A percentile compares a stretch with the other conserved stretches of the same genome.
Conservation (phyloP, 768 basidiomycete species). For the Austroboletus eburneus region DNA sequence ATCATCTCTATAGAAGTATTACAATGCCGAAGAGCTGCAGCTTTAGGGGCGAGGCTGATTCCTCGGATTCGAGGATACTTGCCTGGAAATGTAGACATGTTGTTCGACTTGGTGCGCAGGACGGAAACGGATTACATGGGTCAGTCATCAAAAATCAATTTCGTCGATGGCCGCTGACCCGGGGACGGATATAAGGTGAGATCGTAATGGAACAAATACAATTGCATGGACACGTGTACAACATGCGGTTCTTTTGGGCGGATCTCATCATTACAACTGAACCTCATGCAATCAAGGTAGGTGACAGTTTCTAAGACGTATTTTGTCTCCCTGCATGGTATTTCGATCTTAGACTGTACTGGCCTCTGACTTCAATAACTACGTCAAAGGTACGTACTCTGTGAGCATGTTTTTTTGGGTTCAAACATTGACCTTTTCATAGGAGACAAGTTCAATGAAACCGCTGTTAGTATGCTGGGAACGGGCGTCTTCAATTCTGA, state of each 20-base stretch:
- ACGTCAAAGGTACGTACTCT: slow-evolving; percentile 36
- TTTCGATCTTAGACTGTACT: slow-evolving; percentile 32
- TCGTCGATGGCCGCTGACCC: not conserved
- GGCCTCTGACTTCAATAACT: slow-evolving; percentile 41
- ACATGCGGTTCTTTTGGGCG: slow-evolving; percentile 47
- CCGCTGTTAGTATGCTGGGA: slow-evolving; percentile 37
- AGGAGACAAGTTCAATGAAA: slow-evolving; percentile 33
- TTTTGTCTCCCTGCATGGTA: not conserved
- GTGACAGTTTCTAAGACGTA: not conserved
- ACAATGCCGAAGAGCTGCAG: slow-evolving; percentile 18
- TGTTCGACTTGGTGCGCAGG: slow-evolving; percentile 18
- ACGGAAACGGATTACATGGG: slow-evolving; percentile 35
- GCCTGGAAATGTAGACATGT: slow-evolving; percentile 34
- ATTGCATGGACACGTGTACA: slow-evolving; percentile 30
- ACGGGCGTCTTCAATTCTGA: slow-evolving; percentile 56
- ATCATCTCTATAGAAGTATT: slow-evolving; percentile 2
- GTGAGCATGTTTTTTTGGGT: not conserved
- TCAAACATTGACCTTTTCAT: not conserved
- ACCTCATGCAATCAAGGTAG: slow-evolving; percentile 45
- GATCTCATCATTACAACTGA: slow-evolving; percentile 45
- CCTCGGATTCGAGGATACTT: slow-evolving; percentile 30
- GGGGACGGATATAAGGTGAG: slow-evolving; percentile 19
- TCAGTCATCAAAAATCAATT: slow-evolving; percentile 7
- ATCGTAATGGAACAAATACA: slow-evolving; percentile 20
- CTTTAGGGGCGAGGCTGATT: slow-evolving; percentile 23